phyloP scores from a whole-genome alignment of 2,329 filamentous ascomycete species.

The Fusarium proliferatum region DNA sequence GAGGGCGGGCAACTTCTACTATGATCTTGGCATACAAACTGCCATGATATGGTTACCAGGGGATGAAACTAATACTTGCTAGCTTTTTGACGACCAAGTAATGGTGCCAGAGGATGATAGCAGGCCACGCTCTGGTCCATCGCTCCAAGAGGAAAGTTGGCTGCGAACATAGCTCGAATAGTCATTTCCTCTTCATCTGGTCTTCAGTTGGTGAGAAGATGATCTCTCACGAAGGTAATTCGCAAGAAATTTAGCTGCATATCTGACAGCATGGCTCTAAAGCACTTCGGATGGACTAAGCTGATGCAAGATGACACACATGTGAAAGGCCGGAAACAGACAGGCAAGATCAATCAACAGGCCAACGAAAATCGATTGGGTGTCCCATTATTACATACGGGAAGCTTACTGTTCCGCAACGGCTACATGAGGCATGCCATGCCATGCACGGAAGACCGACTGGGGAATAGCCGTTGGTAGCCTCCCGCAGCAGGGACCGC shows the following conservation, averaged over 20 bases:
- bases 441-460: constrained; percentile 9
- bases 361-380: background rate
- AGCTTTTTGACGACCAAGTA: background rate
- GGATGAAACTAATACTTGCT: background rate
- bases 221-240: background rate
- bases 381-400: constrained; percentile 1
- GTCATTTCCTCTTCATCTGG: background rate
- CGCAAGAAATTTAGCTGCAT: background rate
- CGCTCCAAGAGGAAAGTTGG: no score
- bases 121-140: background rate
- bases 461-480: constrained; percentile 11
- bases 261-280: background rate
- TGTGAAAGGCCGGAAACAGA: background rate
- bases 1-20: background rate
- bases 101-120: background rate
- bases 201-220: background rate
- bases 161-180: background rate
- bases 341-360: background rate
- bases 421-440: constrained; percentile 10
- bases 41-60: no score
- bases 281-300: constrained; percentile 1
- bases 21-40: background rate
- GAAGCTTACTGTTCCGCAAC: constrained; percentile 6
- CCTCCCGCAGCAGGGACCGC: constrained; percentile 10
- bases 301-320: constrained; percentile 10